phyloP scores from a whole-genome alignment of 331 rosid genomes.

The Stylosanthes scabra region DNA sequence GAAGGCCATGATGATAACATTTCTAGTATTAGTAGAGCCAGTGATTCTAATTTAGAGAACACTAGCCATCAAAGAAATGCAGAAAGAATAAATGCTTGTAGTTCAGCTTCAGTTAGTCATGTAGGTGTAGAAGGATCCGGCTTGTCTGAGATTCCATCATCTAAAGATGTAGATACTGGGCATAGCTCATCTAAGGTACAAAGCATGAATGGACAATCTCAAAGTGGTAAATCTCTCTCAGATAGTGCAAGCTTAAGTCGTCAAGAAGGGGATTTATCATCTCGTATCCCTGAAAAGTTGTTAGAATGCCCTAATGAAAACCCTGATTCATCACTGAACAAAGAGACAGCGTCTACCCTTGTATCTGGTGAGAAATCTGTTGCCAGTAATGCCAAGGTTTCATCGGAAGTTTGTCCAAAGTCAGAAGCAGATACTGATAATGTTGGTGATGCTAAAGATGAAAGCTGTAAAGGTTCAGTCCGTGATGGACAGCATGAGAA shows the following conservation, averaged over 20 bases:
- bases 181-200: constrained; percentile 51
- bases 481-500: constrained; percentile 45
- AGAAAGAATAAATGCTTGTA: constrained; percentile 47
- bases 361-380: constrained; percentile 47
- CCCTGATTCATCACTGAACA: constrained; percentile 47
- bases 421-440: constrained; percentile 53
- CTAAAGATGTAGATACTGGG: constrained; percentile 49
- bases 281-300: constrained; percentile 50
- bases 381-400: constrained; percentile 41
- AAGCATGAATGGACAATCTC: constrained; percentile 35
- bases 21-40: constrained; percentile 70
- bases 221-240: constrained; percentile 35
- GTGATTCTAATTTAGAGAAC: constrained; percentile 48
- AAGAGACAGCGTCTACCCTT: constrained; percentile 44
- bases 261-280: constrained; percentile 40
- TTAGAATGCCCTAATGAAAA: constrained; percentile 48
- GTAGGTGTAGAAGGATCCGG: constrained; percentile 51
- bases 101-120: constrained; percentile 61
- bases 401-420: constrained; percentile 45
- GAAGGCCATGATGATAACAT: constrained; percentile 69
- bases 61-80: constrained; percentile 46
- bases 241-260: constrained; percentile 34
- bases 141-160: constrained; percentile 45
- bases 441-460: constrained; percentile 47
- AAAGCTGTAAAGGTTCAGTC: constrained; percentile 47